Conservation (phyloP, 1,284 basidiomycete species). For the Porogramme epimiltina region DNA sequence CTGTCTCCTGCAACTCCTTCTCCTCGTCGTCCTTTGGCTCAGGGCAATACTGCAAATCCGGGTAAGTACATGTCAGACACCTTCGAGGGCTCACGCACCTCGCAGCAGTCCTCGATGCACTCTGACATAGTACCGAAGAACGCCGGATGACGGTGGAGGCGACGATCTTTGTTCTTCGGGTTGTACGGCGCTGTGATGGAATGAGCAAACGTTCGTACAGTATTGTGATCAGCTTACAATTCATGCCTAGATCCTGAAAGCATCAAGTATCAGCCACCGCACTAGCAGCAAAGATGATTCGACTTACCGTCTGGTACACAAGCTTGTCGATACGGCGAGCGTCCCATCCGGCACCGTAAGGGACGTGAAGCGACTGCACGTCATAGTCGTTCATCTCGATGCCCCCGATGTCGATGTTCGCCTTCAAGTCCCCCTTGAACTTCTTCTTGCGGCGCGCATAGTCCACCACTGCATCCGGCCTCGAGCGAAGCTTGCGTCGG, state of each 20-base stretch:
- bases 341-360: conserved; percentile 65
- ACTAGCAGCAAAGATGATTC: no score
- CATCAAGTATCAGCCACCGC: neutral
- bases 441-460: conserved; percentile 30
- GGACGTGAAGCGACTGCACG: conserved; percentile 56
- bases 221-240: conserved; percentile 42
- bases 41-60: conserved; percentile 45
- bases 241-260: conserved; percentile 52
- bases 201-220: neutral
- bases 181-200: conserved; percentile 52
- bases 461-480: conserved; percentile 34
- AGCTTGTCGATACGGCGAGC: conserved; percentile 58
- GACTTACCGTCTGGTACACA: conserved; percentile 50
- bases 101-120: conserved; percentile 61
- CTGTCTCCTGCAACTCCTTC: conserved; percentile 46
- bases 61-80: neutral
- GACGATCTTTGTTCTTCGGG: conserved; percentile 58
- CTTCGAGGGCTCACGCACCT: conserved; percentile 34
- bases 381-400: conserved; percentile 65
- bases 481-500: conserved; percentile 49
- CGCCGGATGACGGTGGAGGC: conserved; percentile 61
- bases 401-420: conserved; percentile 39
- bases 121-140: conserved; percentile 62
- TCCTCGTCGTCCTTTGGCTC: conserved; percentile 54
- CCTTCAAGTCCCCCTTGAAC: conserved; percentile 56